phyloP scores from a whole-genome alignment of 2,329 filamentous ascomycete genomes.

The Pseudocercospora crystallina region DNA sequence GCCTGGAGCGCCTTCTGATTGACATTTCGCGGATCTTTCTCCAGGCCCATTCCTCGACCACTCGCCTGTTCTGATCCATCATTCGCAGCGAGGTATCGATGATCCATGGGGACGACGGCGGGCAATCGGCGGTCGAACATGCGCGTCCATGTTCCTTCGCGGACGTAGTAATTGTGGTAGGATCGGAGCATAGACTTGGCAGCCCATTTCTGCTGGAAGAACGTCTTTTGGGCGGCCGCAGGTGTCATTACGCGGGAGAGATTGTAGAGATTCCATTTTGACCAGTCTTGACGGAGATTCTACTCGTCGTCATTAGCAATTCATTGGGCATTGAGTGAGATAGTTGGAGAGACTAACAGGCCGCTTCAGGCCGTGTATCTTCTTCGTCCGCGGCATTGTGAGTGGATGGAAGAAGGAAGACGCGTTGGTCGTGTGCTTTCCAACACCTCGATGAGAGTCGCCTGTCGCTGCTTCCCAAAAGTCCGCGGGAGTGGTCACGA shows the following conservation, averaged over 20 bases:
- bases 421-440: slow-evolving; percentile 2
- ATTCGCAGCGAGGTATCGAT: slow-evolving; percentile 71
- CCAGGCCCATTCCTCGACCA: slow-evolving; percentile 75
- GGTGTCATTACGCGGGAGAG: slow-evolving; percentile 58
- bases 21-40: slow-evolving; percentile 30
- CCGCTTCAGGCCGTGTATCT: slow-evolving; percentile 59
- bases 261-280: slow-evolving; percentile 87
- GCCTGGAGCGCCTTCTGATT: slow-evolving; percentile 19
- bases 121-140: slow-evolving; percentile 83
- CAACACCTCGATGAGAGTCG: no score
- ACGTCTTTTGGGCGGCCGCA: slow-evolving; percentile 57
- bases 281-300: slow-evolving; percentile 96
- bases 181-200: slow-evolving; percentile 80
- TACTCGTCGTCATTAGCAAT: slow-evolving; percentile 41
- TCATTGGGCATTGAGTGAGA: background rate
- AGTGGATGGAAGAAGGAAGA: background rate
- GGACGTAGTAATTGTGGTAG: slow-evolving; percentile 94
- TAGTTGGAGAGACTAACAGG: slow-evolving; percentile 15
- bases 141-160: slow-evolving; percentile 88
- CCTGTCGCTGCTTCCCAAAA: no score
- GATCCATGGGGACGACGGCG: slow-evolving; percentile 82
- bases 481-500: no score
- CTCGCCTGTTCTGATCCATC: slow-evolving; percentile 83
- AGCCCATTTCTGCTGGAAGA: slow-evolving; percentile 98
- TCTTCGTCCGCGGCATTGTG: slow-evolving; percentile 50